Percentiles rank a stretch among this genome's conserved stretches.
Conservation (phyloP, 2,329 filamentous ascomycete species). For the Dothideomycetes sp. region DNA sequence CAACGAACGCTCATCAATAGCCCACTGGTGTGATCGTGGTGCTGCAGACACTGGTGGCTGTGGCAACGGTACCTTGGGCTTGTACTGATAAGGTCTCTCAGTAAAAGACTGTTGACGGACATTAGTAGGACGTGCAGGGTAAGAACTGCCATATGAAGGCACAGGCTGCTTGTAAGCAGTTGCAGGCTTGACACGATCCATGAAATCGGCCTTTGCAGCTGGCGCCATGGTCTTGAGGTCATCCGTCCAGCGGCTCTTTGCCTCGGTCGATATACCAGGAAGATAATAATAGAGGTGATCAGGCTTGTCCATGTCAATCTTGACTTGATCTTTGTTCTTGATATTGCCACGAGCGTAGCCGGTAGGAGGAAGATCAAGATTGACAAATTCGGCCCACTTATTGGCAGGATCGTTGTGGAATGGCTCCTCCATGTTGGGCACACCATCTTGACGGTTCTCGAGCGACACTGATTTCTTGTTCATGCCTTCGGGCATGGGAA, state of each 20-base stretch:
- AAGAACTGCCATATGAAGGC: slow-evolving; percentile 9
- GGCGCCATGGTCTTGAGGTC: slow-evolving; percentile 52
- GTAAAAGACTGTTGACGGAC: slow-evolving; percentile 3
- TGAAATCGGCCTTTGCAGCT: slow-evolving; percentile 59
- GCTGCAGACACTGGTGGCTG: no score
- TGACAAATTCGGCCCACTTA: slow-evolving; percentile 60
- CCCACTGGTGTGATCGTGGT: slow-evolving; percentile 12
- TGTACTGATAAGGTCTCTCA: slow-evolving; percentile 26
- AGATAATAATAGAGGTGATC: slow-evolving; percentile 85
- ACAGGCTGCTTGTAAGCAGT: slow-evolving; percentile 15
- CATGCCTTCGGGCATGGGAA: slow-evolving; percentile 53
- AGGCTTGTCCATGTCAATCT: slow-evolving; percentile 59
- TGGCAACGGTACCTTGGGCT: slow-evolving; percentile 24
- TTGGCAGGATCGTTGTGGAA: slow-evolving; percentile 35
- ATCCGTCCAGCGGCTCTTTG: slow-evolving; percentile 82
- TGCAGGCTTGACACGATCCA: slow-evolving; percentile 49
- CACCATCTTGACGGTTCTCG: slow-evolving; percentile 38
- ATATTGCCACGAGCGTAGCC: slow-evolving; percentile 27
- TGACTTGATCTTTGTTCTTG: slow-evolving; percentile 41
- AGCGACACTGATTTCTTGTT: slow-evolving; percentile 35
- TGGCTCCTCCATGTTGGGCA: slow-evolving; percentile 34
- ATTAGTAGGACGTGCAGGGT: slow-evolving; percentile 1
- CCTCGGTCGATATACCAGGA: slow-evolving; percentile 75
- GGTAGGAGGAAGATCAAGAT: slow-evolving; percentile 28
- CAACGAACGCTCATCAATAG: slow-evolving; percentile 18